Evolutionary conservation across 306 rosid genomes (phyloP).

Genomic region (Fagus sylvatica): DNA sequence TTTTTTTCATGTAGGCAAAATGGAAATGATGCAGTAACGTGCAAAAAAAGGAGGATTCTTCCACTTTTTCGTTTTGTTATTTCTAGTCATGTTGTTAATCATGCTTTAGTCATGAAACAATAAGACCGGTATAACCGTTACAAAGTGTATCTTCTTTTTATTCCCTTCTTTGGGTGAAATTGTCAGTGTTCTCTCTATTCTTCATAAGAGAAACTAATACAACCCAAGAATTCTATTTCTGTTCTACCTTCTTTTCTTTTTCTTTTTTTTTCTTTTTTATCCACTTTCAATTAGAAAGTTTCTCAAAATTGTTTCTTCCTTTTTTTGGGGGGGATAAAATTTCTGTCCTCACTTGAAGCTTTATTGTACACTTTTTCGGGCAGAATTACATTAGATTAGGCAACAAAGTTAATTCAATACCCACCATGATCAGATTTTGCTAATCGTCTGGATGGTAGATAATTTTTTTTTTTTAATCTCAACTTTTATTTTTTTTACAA

Average conservation of each 20-base stretch:
- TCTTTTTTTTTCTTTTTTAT: not conserved
- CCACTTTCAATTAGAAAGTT: not conserved
- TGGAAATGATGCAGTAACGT: not conserved
- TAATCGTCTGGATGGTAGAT: not conserved
- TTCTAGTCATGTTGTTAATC: constrained; percentile 20
- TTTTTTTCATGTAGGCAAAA: no score
- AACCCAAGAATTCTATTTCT: not conserved
- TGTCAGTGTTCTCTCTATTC: constrained; percentile 13
- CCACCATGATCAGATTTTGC: not conserved
- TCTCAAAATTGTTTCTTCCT: not conserved
- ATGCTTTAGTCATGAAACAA: constrained; percentile 31
- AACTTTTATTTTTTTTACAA: not conserved
- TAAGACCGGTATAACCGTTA: constrained; percentile 13
- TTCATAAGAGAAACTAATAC: not conserved
- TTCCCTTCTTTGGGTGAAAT: not conserved
- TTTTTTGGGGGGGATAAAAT: not conserved
- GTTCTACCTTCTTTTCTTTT: not conserved
- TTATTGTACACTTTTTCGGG: not conserved
- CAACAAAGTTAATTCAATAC: not conserved
- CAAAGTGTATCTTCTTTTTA: not conserved
- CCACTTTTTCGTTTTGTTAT: constrained; percentile 17
- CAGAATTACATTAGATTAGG: not conserved
- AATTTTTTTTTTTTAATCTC: not conserved
- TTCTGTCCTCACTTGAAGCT: not conserved
- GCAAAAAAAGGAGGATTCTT: not conserved